Base-by-base conservation (phyloP, 2,329 filamentous ascomycete genomes). In the Aspergillus fructus region DNA sequence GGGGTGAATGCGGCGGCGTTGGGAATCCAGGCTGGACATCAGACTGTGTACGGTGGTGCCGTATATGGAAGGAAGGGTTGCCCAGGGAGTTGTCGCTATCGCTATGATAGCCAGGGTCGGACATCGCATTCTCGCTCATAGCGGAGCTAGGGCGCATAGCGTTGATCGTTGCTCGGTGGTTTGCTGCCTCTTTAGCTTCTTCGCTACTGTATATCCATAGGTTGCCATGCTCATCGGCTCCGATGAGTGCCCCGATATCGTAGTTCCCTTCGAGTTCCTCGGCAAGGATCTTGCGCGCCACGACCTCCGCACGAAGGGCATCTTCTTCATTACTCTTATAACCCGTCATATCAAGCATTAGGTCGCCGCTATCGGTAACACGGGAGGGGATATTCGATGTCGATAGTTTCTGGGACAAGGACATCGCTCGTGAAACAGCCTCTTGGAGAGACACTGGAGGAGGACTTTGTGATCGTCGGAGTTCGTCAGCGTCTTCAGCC, bases 131-230 rank as follows among this genome's bases (percentile, higher is more conserved):
- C n/a, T 86, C 84, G 17, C 85, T 84, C 39, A 86, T 79, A 4
- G 67, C 70, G n/a, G 76, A 78, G 12, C 76, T 73, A 3, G 81
- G 76, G 49, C 81, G 78, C 62, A 87, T 75, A 4, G 79, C 76
- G 24, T 78, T 78, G 59, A 86, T 71, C 2, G 78, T 76, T 2
- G 81, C 79, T 66, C 82, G 81, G 39, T 89, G 87, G 78, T 88
- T 88, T 33, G 93, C 93, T 6, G 90, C 89, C 67, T 94, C 89
- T 70, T 97, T 97, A 23, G 94, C 92, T 69, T 96, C 93, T 73
- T 97, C 93, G 67, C 93, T 97, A 76, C 92, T 94, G 78, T 99
- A 99, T 64, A 99, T 97, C 93, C 94, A 97, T n/a, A 99, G 81
- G 68, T 99, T 99, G 6, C 94, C 94, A 59, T 94, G 87, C 69